Evolutionary conservation across 73 alveolate species (phyloP).

Genomic region (Paramecium sexaurelia): DNA sequence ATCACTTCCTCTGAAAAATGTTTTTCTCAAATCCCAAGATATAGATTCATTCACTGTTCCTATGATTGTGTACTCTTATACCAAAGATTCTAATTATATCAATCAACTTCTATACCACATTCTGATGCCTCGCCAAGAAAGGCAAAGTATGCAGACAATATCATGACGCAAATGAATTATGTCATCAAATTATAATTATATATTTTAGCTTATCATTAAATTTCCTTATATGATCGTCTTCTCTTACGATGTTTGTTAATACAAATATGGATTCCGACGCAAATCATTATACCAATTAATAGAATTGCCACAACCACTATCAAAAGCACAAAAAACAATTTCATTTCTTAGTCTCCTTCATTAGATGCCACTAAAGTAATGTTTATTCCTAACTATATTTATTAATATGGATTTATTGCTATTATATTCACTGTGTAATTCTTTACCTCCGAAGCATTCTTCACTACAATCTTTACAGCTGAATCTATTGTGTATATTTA

Average conservation of each 20-base stretch:
- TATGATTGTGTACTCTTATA: not conserved
- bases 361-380: not conserved
- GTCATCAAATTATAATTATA: constrained; percentile 6
- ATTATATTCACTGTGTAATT: not conserved
- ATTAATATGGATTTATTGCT: not conserved
- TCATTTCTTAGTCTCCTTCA: not conserved
- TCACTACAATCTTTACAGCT: not conserved
- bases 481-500: not conserved
- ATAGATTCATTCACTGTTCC: not conserved
- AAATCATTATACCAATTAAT: not conserved
- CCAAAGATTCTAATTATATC: not conserved
- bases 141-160: not conserved
- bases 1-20: not conserved
- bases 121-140: not conserved
- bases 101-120: not conserved
- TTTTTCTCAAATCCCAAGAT: not conserved
- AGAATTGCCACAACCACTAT: not conserved
- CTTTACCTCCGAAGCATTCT: not conserved
- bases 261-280: not conserved
- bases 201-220: not conserved
- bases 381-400: not conserved
- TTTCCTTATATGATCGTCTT: not conserved
- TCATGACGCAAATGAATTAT: not conserved
- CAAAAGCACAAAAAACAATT: not conserved
- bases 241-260: not conserved